Evolutionary conservation across 1,284 basidiomycete genomes (phyloP), one percentile per base, ranked within the genome.

Genomic region (Wallemia ichthyophaga): DNA sequence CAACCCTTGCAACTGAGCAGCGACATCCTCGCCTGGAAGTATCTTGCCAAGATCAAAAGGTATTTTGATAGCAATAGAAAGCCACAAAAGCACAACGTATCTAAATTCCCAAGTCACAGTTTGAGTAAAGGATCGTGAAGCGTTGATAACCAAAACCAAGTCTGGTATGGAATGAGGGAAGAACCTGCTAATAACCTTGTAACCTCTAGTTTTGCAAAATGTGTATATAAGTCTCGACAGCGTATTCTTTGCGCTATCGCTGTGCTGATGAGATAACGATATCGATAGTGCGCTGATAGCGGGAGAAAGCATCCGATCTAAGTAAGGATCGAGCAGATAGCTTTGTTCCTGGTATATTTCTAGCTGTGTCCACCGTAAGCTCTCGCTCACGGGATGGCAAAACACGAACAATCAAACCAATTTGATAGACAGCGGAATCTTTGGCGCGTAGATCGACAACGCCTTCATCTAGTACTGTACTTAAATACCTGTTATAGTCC

Each of bases 321-420:
- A 75, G 65, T 79, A 82, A n/a, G 91, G 89, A 68, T 98, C 94
- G n/a, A 96, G 76, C 0, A 99, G 76, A 66, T 91, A 87, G 1
- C 89, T 75, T 65, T 92, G 85, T 61, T 96, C 91, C 67, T 95
- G 89, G 66, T 95, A 98, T 67, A 81, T 77, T 67, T 80, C 78
- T 48, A 96, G 76, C 89, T 95, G 27, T 7, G 25, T 23, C 7
- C 21, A 7, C 5, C n/a, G 53, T 55, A 7, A 56, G 11, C n/a
- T 48, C 9, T 21, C 5, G n/a, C n/a, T 11, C 3, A 48, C 3
- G n/a, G n/a, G 37, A 48, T 48, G 37, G n/a, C n/a, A n/a, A 48
- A 15, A 5, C 13, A 48, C 37, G 9, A 3, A 48, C 37, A 48
- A 48, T 21, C 37, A 48, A 48, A 15, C 37, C 37, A 15, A 48